Percentiles rank a stretch among this genome's conserved stretches.
phyloP scores from a whole-genome alignment of 805 yeast species.

The Ascoidea asiatica region DNA sequence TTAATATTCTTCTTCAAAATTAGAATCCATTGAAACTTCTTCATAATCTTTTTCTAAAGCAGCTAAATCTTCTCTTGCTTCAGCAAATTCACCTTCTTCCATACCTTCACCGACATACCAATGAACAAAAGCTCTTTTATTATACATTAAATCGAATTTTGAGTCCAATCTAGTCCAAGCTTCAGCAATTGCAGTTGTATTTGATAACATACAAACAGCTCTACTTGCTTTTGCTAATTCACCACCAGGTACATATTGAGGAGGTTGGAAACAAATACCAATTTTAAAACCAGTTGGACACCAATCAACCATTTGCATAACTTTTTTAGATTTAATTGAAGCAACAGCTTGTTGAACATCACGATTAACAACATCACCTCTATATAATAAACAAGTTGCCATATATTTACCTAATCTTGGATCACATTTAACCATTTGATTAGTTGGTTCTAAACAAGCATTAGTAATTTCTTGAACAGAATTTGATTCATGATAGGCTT shows the following conservation, averaged over 20 bases:
- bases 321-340: constrained; percentile 82
- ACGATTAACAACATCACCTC: constrained; percentile 97
- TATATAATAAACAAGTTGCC: constrained; percentile 95
- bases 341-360: constrained; percentile 97
- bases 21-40: constrained; percentile 88
- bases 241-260: constrained; percentile 79
- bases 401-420: constrained; percentile 94
- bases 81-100: constrained; percentile 99
- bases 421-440: constrained; percentile 98
- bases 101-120: constrained; percentile 99
- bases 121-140: constrained; percentile 98
- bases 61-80: constrained; percentile 96
- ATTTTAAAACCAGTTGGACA: constrained; percentile 99
- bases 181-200: constrained; percentile 96
- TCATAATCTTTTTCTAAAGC: constrained; percentile 94
- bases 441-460: constrained; percentile 95
- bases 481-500: constrained; percentile 91
- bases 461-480: constrained; percentile 91
- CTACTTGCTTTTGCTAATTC: constrained; percentile 87
- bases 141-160: constrained; percentile 95
- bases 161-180: constrained; percentile 97
- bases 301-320: constrained; percentile 98
- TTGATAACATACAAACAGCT: constrained; percentile 95
- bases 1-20: constrained; percentile 49
- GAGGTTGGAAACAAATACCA: constrained; percentile 97